Evolutionary conservation across 1,284 basidiomycete species (phyloP).

Genomic region (Hortiboletus rubellus): DNA sequence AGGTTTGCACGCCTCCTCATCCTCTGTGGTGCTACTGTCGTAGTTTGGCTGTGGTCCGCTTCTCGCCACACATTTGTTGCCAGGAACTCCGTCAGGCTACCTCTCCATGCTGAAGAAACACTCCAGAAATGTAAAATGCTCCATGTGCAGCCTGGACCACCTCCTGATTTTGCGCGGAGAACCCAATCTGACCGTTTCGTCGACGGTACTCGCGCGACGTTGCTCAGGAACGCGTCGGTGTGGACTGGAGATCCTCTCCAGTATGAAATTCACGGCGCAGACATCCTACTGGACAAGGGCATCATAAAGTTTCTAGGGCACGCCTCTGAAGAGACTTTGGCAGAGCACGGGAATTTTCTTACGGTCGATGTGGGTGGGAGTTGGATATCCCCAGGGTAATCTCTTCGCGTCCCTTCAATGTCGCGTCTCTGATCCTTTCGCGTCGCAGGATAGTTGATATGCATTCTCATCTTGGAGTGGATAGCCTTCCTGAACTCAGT

Average conservation of each 20-base stretch:
- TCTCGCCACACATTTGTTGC: constrained; percentile 9
- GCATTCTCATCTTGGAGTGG: constrained; percentile 65
- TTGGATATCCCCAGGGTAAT: constrained; percentile 50
- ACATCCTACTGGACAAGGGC: constrained; percentile 48
- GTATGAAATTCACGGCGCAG: constrained; percentile 51
- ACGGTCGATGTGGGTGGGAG: constrained; percentile 43
- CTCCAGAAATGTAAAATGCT: constrained; percentile 33
- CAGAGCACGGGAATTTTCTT: constrained; percentile 25
- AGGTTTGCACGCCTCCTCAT: constrained; percentile 14
- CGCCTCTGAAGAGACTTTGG: constrained; percentile 30
- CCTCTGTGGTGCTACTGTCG: constrained; percentile 19
- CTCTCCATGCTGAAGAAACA: constrained; percentile 28
- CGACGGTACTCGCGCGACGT: constrained; percentile 49
- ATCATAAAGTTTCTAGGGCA: constrained; percentile 45
- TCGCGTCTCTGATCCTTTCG: neutral
- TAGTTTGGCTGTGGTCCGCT: constrained; percentile 23
- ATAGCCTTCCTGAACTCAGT: constrained; percentile 45
- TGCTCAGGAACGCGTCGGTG: constrained; percentile 67
- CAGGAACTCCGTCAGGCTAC: constrained; percentile 19
- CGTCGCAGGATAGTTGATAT: constrained; percentile 50
- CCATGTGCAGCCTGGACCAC: constrained; percentile 29
- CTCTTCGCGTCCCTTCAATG: neutral
- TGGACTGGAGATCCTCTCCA: constrained; percentile 66
- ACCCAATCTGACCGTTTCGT: constrained; percentile 61
- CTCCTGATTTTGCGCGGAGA: constrained; percentile 42